Evolutionary conservation across 495 filamentous ascomycete genomes (phyloP).

Genomic region (Penicilliopsis zonata): DNA sequence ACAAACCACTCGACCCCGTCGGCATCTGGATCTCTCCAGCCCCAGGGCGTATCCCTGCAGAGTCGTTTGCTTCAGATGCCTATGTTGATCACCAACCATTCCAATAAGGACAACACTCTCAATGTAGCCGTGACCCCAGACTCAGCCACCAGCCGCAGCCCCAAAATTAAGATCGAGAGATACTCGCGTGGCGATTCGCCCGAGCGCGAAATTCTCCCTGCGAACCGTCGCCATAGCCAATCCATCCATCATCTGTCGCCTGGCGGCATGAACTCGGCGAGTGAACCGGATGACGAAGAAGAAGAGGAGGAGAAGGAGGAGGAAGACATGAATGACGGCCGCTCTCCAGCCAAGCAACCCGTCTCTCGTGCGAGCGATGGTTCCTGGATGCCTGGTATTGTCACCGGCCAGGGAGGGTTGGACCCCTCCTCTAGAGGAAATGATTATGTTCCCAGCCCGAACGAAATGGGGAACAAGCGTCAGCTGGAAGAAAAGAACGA

Average conservation of each 20-base stretch:
- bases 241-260: constrained; percentile 31
- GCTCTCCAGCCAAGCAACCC: constrained; percentile 7
- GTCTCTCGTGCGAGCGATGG: constrained; percentile 18
- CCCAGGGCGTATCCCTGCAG: background rate
- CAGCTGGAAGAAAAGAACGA: constrained; percentile 29
- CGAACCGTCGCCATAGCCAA: constrained; percentile 19
- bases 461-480: constrained; percentile 28
- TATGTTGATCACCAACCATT: constrained; percentile 11
- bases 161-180: constrained; percentile 32
- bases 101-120: constrained; percentile 9
- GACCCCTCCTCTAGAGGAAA: constrained; percentile 26
- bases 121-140: constrained; percentile 6
- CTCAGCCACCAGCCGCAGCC: constrained; percentile 27
- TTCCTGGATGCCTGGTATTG: constrained; percentile 17
- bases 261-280: constrained; percentile 10
- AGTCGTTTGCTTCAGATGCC: constrained; percentile 5
- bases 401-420: constrained; percentile 25
- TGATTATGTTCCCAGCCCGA: constrained; percentile 30
- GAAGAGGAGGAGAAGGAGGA: no score
- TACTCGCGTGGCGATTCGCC: constrained; percentile 40
- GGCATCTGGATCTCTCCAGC: background rate
- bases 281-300: constrained; percentile 19
- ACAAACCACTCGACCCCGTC: constrained; percentile 10
- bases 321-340: constrained; percentile 13
- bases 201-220: constrained; percentile 11